These are phyloP conservation scores for Penstemon newberryi DNA, from an alignment of 257 asterid species.

Conservation along the genomic window DNA sequence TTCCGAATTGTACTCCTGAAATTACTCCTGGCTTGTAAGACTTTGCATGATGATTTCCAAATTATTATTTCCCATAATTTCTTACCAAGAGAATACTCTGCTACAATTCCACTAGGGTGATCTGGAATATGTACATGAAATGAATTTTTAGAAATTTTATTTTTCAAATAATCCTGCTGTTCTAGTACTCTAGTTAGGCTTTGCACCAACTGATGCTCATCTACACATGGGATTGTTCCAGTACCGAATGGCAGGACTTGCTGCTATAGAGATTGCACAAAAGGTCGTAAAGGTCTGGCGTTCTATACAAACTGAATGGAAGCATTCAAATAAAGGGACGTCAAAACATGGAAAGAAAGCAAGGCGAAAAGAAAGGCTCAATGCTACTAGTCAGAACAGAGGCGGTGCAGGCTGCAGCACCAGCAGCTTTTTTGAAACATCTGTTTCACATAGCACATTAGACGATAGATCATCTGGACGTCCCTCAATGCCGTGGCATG, in stretches of 20 bases:
- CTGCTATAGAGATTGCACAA: slow-evolving; percentile 96
- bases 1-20: slow-evolving; percentile 19
- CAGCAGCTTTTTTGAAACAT: slow-evolving; percentile 67
- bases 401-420: slow-evolving; percentile 99
- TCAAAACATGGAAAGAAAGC: slow-evolving; percentile 69
- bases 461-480: slow-evolving; percentile 78
- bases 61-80: background rate
- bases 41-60: slow-evolving; percentile 13
- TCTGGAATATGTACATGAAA: slow-evolving; percentile 11
- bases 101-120: background rate
- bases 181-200: slow-evolving; percentile 11
- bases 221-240: slow-evolving; percentile 42
- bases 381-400: slow-evolving; percentile 77
- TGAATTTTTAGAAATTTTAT: slow-evolving; percentile 20
- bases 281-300: slow-evolving; percentile 95
- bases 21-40: slow-evolving; percentile 13
- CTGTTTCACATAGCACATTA: slow-evolving; percentile 42
- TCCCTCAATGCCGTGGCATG: slow-evolving; percentile 79
- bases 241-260: slow-evolving; percentile 99
- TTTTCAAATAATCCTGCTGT: slow-evolving; percentile 2
- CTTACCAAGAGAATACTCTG: too few relatives aligned
- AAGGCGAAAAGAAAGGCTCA: slow-evolving; percentile 68
- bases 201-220: slow-evolving; percentile 28
- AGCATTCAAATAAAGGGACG: slow-evolving; percentile 69
- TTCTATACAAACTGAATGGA: slow-evolving; percentile 80